phyloP scores from a whole-genome alignment of 495 filamentous ascomycete genomes.

The Daldinia grandis region DNA sequence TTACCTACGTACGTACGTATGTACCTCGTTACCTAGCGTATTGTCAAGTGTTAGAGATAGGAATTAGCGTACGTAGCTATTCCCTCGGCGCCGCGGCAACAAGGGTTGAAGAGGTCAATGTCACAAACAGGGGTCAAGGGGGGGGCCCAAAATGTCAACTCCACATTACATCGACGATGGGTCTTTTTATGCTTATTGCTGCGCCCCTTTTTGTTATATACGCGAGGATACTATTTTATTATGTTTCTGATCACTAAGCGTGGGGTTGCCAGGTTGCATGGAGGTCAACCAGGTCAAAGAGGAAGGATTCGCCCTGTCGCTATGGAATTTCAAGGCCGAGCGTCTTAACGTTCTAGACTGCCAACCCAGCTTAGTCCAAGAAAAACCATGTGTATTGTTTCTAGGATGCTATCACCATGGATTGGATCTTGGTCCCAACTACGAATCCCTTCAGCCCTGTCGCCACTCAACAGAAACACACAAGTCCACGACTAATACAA shows the following conservation, averaged over 20 bases:
- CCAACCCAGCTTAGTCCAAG: background rate
- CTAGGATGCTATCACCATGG: conserved; percentile 20
- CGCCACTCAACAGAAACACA: background rate
- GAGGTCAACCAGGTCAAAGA: background rate
- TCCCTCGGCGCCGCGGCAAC: background rate
- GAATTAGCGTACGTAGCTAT: conserved; percentile 3
- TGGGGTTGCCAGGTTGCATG: background rate
- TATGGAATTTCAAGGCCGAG: background rate
- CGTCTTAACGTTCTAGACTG: background rate
- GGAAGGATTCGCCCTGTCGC: background rate
- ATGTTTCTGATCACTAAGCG: background rate
- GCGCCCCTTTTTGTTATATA: conserved; percentile 20
- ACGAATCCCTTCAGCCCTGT: conserved; percentile 7
- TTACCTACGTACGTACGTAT: too few species aligned
- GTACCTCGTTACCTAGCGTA: too few species aligned
- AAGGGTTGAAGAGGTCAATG: background rate
- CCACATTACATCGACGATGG: conserved; percentile 11
- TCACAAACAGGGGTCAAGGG: background rate
- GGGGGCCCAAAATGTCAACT: background rate
- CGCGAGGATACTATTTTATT: background rate
- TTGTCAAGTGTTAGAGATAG: background rate
- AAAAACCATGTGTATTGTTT: conserved; percentile 5
- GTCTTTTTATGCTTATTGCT: conserved; percentile 8
- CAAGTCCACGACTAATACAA: background rate
- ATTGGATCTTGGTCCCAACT: conserved; percentile 20